Evolutionary conservation across 2,329 filamentous ascomycete genomes (phyloP).

Genomic region (Gnomoniopsis smithogilvyi): DNA sequence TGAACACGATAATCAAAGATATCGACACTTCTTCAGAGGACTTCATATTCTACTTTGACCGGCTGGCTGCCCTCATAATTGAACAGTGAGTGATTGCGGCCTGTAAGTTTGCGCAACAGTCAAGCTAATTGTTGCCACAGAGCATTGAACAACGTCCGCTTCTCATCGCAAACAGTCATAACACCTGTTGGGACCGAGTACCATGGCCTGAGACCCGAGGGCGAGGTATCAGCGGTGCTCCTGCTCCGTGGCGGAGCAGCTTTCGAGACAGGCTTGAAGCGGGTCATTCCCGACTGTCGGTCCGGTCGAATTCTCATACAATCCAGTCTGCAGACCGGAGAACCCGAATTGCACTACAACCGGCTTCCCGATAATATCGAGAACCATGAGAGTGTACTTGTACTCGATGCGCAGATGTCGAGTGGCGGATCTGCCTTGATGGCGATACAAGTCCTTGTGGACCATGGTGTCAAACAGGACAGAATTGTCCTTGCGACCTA

Average conservation of each 20-base stretch:
- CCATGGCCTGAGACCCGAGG: slow-evolving; percentile 65
- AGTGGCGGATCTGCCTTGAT: slow-evolving; percentile 83
- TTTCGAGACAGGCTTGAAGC: slow-evolving; percentile 81
- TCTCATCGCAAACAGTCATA: slow-evolving; percentile 58
- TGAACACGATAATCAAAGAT: slow-evolving; percentile 88
- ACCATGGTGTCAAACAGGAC: slow-evolving; percentile 83
- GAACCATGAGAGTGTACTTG: slow-evolving; percentile 73
- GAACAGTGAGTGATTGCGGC: slow-evolving; percentile 56
- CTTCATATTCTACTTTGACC: slow-evolving; percentile 97
- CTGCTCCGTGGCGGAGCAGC: slow-evolving; percentile 86
- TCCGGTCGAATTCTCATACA: slow-evolving; percentile 90
- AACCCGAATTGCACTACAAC: slow-evolving; percentile 89
- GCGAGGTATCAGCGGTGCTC: slow-evolving; percentile 80
- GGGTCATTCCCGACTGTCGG: slow-evolving; percentile 88
- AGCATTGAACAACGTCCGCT: slow-evolving; percentile 74
- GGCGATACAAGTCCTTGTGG: slow-evolving; percentile 93
- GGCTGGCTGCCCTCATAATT: slow-evolving; percentile 78
- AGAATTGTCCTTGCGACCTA: slow-evolving; percentile 92
- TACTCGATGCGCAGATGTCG: slow-evolving; percentile 93
- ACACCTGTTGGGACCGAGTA: slow-evolving; percentile 73
- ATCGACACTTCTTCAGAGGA: slow-evolving; percentile 78
- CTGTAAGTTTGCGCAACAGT: neutral
- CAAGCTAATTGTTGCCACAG: slow-evolving; percentile 35
- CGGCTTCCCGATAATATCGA: slow-evolving; percentile 73
- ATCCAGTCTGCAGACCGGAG: slow-evolving; percentile 77